phyloP scores from a whole-genome alignment of 2,329 filamentous ascomycete genomes.

The Ophiocordyceps robertsii region DNA sequence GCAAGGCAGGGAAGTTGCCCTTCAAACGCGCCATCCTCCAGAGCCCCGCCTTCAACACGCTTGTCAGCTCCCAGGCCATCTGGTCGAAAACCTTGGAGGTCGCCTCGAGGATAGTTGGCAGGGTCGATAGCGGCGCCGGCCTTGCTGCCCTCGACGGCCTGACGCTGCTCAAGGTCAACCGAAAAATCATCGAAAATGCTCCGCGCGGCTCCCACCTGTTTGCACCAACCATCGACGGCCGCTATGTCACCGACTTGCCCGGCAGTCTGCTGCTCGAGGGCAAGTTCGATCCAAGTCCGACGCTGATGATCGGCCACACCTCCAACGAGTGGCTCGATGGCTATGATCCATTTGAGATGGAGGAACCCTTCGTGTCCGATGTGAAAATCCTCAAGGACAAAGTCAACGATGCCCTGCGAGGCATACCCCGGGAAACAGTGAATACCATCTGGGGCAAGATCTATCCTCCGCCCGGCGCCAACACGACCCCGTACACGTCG shows the following conservation, averaged over 20 bases:
- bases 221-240: conserved; percentile 20
- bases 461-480: conserved; percentile 5
- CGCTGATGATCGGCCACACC: conserved; percentile 20
- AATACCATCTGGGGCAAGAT: conserved; percentile 23
- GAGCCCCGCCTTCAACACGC: conserved; percentile 6
- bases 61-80: conserved; percentile 1
- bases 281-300: conserved; percentile 12
- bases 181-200: conserved; percentile 2
- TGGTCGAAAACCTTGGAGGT: no score
- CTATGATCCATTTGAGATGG: no score
- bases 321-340: conserved; percentile 35
- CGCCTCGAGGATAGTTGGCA: no score
- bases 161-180: conserved; percentile 21
- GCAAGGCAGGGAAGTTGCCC: conserved; percentile 24
- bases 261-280: conserved; percentile 13
- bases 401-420: conserved; percentile 15
- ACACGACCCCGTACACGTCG: conserved; percentile 1
- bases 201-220: conserved; percentile 13
- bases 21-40: conserved; percentile 32
- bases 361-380: no score
- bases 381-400: conserved; percentile 27
- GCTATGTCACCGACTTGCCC: conserved; percentile 15
- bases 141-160: conserved; percentile 1
- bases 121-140: no score
- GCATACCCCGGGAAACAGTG: neutral